Base-by-base conservation (phyloP, 345 rosid species). In the Aquilaria yunnanensis region DNA sequence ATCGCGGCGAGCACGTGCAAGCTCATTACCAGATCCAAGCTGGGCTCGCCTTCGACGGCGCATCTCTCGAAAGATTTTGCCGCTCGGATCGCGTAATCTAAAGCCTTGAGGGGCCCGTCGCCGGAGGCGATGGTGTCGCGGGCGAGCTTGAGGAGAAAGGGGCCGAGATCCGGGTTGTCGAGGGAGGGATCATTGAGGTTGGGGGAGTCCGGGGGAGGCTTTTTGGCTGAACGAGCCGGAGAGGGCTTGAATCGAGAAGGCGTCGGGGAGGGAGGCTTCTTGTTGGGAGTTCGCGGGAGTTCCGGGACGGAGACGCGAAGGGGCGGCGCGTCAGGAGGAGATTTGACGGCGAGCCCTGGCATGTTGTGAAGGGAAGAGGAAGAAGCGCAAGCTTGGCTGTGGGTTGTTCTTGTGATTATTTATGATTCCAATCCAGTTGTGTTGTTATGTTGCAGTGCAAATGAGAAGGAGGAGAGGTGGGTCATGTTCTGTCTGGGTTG, bases 161-260 rank as follows among this genome's bases (percentile, higher is more conserved):
- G 99, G 0, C 99, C 98, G 72, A 95, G 98, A 87, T 91, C 98
- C 60, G 99, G 98, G 66, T 95, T 91, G 76, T 91, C 97, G 37
- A 95, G 96, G 1, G 98, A 87, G 2, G 89, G 73, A 72, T 80
- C 78, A 41, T 90, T 94, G 29, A 80, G 61, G 45, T 49, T 72
- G 0, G 91, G 88, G 2, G 92, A 83, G 3, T 87, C 96, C 4
- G 87, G 85, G 9, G 89, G 87, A 32, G 91, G 84, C 67, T 95
- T 95, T 58, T 85, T 83, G 33, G 76, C 70, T 57, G 92, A 76
- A 47, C 87, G 79, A 14, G 78, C 69, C 0, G 95, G 96, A 14
- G 98, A 92, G 55, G 88, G 85, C 74, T 85, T 92, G 65, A 91
- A 90, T 75, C 94, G 75, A 67, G 97, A 86, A 6, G 92, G 86